These are phyloP conservation scores for Magnusiomyces ingens DNA, from an alignment of 1,139 yeast species.

Conservation along the genomic window DNA sequence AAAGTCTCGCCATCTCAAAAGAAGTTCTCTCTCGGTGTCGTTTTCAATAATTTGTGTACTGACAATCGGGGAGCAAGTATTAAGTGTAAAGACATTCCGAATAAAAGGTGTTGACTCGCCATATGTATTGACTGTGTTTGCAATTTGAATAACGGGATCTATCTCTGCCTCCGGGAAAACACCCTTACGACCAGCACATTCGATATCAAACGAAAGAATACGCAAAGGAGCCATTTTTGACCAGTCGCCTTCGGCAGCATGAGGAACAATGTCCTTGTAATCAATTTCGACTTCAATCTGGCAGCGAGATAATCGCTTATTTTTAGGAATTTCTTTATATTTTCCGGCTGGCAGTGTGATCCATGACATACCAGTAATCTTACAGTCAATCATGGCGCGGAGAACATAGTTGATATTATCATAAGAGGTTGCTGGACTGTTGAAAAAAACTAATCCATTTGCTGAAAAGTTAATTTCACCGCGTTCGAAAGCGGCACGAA, in stretches of 20 bases:
- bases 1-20: slow-evolving; percentile 79
- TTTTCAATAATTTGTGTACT: slow-evolving; percentile 86
- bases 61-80: slow-evolving; percentile 85
- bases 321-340: slow-evolving; percentile 44
- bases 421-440: slow-evolving; percentile 52
- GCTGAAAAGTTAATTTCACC: slow-evolving; percentile 59
- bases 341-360: slow-evolving; percentile 74
- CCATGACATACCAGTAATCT: slow-evolving; percentile 92
- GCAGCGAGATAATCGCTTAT: slow-evolving; percentile 56
- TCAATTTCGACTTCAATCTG: slow-evolving; percentile 76
- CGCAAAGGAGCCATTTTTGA: slow-evolving; percentile 89
- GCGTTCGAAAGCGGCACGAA: slow-evolving; percentile 75
- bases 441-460: slow-evolving; percentile 11
- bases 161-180: slow-evolving; percentile 90
- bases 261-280: slow-evolving; percentile 65
- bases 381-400: slow-evolving; percentile 87
- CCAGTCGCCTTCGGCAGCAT: slow-evolving; percentile 91
- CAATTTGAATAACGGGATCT: slow-evolving; percentile 95
- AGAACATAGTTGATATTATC: slow-evolving; percentile 85
- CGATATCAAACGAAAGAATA: slow-evolving; percentile 90
- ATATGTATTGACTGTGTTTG: slow-evolving; percentile 79
- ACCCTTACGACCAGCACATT: slow-evolving; percentile 97
- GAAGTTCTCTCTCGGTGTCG: slow-evolving; percentile 72
- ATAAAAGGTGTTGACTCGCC: slow-evolving; percentile 84
- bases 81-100: slow-evolving; percentile 88